Evolutionary conservation across 164 flowering plant genomes (phyloP).

Genomic region (Litsea cubeba): DNA sequence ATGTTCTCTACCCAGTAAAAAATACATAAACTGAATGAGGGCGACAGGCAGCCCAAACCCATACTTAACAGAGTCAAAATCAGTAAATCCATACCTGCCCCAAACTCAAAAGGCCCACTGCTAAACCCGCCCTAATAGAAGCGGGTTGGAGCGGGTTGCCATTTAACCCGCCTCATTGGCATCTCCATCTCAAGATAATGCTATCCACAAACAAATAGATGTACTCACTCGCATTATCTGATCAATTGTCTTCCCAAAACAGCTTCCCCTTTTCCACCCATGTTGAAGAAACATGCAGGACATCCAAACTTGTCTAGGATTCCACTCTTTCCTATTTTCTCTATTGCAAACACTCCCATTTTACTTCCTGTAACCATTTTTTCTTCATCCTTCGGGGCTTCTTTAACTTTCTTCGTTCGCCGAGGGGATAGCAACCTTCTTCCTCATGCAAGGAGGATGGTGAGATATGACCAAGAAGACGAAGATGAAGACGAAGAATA

Average conservation of each 20-base stretch:
- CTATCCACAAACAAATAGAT: background rate
- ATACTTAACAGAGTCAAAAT: no score
- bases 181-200: background rate
- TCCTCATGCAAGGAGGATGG: slow-evolving; percentile 32
- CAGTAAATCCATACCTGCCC: no score
- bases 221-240: background rate
- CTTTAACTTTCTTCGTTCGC: background rate
- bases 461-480: slow-evolving; percentile 37
- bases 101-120: no score
- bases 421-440: background rate
- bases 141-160: no score
- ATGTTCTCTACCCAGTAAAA: no score
- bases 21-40: no score
- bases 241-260: background rate
- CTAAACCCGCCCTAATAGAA: no score
- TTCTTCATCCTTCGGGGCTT: background rate
- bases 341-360: background rate
- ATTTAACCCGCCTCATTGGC: no score
- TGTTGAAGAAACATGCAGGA: background rate
- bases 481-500: slow-evolving; percentile 40
- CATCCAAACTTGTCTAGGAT: background rate
- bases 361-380: background rate
- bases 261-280: background rate
- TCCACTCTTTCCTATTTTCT: background rate
- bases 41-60: no score